Evolutionary conservation across 805 yeast genomes (phyloP).

Genomic region (Sungouiella blattae): DNA sequence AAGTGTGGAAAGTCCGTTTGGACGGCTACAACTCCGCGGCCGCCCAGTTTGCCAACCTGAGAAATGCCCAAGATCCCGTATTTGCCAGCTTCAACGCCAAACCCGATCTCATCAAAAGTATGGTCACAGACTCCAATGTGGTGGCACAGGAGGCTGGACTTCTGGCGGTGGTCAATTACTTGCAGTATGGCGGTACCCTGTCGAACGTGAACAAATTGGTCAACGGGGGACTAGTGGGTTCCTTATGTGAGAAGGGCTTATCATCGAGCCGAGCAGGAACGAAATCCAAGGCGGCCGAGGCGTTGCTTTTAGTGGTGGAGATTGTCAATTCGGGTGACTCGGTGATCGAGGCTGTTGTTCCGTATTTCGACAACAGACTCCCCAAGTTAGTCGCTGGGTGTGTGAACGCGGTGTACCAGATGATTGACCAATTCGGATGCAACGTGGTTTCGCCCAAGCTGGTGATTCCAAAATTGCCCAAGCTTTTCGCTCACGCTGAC

Average conservation of each 20-base stretch:
- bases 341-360: slow-evolving; percentile 63
- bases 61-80: slow-evolving; percentile 53
- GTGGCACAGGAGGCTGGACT: slow-evolving; percentile 88
- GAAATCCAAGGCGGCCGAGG: slow-evolving; percentile 60
- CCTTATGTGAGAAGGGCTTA: slow-evolving; percentile 78
- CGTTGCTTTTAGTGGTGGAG: slow-evolving; percentile 61
- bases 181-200: slow-evolving; percentile 53
- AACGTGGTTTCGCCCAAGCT: slow-evolving; percentile 54
- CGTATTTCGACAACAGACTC: slow-evolving; percentile 55
- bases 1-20: slow-evolving; percentile 78
- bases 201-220: slow-evolving; percentile 40
- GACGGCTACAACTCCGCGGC: slow-evolving; percentile 72
- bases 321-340: slow-evolving; percentile 57
- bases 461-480: slow-evolving; percentile 56
- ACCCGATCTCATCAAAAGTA: slow-evolving; percentile 54
- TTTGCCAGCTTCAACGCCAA: slow-evolving; percentile 48
- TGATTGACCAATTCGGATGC: slow-evolving; percentile 64
- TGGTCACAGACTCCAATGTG: slow-evolving; percentile 77
- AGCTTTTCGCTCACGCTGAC: slow-evolving; percentile 81
- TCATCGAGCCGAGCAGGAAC: slow-evolving; percentile 74
- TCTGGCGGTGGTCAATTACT: slow-evolving; percentile 47
- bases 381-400: slow-evolving; percentile 80
- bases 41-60: slow-evolving; percentile 48
- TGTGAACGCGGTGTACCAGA: slow-evolving; percentile 50
- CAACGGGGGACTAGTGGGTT: slow-evolving; percentile 36